Conservation (phyloP, 2,329 filamentous ascomycete genomes). For the Beauveria medogensis region DNA sequence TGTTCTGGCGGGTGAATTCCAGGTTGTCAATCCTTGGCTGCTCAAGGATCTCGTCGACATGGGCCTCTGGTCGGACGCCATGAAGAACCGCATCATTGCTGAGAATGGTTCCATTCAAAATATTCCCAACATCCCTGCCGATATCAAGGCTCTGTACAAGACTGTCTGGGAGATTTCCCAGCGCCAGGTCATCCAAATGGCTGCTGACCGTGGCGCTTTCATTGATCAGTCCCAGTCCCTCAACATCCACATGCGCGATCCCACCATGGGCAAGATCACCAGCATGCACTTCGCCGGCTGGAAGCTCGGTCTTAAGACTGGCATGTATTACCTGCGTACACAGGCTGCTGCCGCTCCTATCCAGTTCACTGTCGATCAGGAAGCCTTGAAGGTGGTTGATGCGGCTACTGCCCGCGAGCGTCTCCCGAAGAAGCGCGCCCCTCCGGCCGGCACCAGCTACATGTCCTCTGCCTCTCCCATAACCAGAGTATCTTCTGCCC, state of each 20-base stretch:
- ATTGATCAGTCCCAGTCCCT: slow-evolving; percentile 98
- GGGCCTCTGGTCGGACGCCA: slow-evolving; percentile 96
- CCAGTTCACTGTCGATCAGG: slow-evolving; percentile 98
- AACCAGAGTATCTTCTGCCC: slow-evolving; percentile 54
- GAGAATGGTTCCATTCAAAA: slow-evolving; percentile 94
- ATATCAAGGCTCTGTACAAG: slow-evolving; percentile 97
- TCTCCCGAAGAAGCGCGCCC: slow-evolving; percentile 61
- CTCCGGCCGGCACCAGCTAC: slow-evolving; percentile 46
- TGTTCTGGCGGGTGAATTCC: slow-evolving; percentile 96
- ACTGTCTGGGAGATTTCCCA: slow-evolving; percentile 99
- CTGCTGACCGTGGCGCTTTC: slow-evolving; percentile 94
- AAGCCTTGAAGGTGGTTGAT: slow-evolving; percentile 82
- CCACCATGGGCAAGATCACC: slow-evolving; percentile 99
- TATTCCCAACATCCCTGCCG: slow-evolving; percentile 90
- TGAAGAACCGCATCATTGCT: slow-evolving; percentile 99
- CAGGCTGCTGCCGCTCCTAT: slow-evolving; percentile 95
- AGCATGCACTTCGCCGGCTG: slow-evolving; percentile 99
- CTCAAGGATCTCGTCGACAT: slow-evolving; percentile 97
- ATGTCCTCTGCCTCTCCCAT: slow-evolving; percentile 53
- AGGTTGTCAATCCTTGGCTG: slow-evolving; percentile 98
- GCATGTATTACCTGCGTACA: slow-evolving; percentile 99
- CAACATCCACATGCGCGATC: slow-evolving; percentile 99
- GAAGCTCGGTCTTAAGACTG: slow-evolving; percentile 98
- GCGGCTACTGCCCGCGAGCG: slow-evolving; percentile 62
- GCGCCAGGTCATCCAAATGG: slow-evolving; percentile 92